Evolutionary conservation across 2,329 filamentous ascomycete species (phyloP).

Genomic region (Nakataea oryzae): DNA sequence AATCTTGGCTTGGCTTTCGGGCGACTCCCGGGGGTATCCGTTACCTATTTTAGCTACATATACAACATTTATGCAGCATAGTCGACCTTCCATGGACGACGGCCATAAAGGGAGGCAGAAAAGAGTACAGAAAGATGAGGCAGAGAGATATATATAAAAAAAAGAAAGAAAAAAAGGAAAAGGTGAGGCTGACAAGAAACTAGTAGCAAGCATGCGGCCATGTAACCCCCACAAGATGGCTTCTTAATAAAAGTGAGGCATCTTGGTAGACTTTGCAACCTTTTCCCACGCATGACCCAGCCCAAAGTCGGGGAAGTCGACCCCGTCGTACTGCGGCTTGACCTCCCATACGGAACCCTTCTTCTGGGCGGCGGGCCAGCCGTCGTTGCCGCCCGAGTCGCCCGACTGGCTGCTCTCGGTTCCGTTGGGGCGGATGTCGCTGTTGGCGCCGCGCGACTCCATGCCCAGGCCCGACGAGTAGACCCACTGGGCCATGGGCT

Average conservation of each 20-base stretch:
- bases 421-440: neutral
- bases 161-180: neutral
- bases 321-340: neutral
- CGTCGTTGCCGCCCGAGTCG: neutral
- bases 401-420: neutral
- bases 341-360: neutral
- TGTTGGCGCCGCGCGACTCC: conserved; percentile 13
- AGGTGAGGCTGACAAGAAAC: neutral
- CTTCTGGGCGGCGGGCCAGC: neutral
- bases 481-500: conserved; percentile 31
- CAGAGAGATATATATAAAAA: neutral
- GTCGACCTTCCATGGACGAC: neutral
- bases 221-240: too few relatives aligned
- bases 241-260: neutral
- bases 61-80: neutral
- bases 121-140: neutral
- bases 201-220: too few relatives aligned
- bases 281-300: neutral
- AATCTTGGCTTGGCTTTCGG: neutral
- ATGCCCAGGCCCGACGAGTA: conserved; percentile 48
- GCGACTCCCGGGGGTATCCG: too few relatives aligned
- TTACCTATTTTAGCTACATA: neutral
- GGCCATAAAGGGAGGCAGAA: neutral
- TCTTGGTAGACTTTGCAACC: neutral
- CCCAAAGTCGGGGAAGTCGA: neutral